Base-by-base conservation (phyloP, 441 rosid species). In the Euphorbia celastroides region DNA sequence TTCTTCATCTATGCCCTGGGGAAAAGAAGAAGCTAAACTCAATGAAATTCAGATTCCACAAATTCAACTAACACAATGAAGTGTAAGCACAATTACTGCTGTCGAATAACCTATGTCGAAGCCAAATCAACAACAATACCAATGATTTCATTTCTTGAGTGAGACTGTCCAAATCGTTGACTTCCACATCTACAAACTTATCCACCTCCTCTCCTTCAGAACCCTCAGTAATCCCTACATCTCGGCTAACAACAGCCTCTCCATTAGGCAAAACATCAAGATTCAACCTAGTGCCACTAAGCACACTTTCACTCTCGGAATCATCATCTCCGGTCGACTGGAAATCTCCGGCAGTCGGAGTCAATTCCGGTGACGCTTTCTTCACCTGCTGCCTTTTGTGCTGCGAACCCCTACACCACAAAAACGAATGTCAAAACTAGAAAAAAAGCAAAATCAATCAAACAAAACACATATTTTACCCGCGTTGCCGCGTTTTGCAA, bases 401-500 rank as follows among this genome's bases (percentile, higher is more conserved):
- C 38, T 48, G 75, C 0, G 84, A 80, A 74, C 93, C 81, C 77
- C 68, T 57, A 0, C 48, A 55, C 13, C 46, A 64, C 51, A 52
- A 54, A 50, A 36, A 19, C 7, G 12, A 38, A 38, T 38, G 44
- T 38, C 12, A 38, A 38, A 38, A 9, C 44, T 38, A 17, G 19
- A 1, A 73, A 41, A 60, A 57, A 12, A 0, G 2, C 66, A 51
- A 22, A 25, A 9, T 19, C 22, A 22, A 1, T 2, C 46, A 25
- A 11, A 11, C 11, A 22, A 51, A 63, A 13, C 95, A 78, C 73
- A 78, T 72, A 62, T 78, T 76, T 34, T n/a, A n/a, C n/a, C n/a
- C n/a, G n/a, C 88, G 87, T n/a, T 73, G 83, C n/a, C 96, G 84
- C 84, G 87, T 77, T 73, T 82, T 89, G 72, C 90, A 93, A 34